Conservation (phyloP, 2,329 filamentous ascomycete species). For the Alternaria arbusti region DNA sequence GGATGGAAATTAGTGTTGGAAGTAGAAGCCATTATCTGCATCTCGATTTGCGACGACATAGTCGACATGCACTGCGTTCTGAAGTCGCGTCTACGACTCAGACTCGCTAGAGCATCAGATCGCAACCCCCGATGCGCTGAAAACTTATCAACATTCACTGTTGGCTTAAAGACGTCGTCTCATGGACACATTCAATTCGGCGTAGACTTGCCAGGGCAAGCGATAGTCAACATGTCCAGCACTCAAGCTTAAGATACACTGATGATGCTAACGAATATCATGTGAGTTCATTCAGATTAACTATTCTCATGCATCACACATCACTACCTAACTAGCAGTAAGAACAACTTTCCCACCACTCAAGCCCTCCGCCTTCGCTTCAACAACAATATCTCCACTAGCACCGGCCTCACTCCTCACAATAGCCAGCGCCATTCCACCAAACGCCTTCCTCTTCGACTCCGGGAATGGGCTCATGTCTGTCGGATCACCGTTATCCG, state of each 20-base stretch:
- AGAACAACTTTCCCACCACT: slow-evolving; percentile 8
- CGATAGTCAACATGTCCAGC: neutral
- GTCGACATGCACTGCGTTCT: neutral
- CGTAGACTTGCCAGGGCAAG: neutral
- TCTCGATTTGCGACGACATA: neutral
- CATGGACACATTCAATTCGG: neutral
- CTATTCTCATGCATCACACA: too few relatives aligned
- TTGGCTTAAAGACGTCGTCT: neutral
- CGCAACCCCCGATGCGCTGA: neutral
- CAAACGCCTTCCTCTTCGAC: slow-evolving; percentile 31
- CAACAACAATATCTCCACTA: slow-evolving; percentile 19
- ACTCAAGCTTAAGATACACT: neutral
- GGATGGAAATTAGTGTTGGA: neutral
- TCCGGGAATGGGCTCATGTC: slow-evolving; percentile 33
- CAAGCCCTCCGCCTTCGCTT: slow-evolving; percentile 12
- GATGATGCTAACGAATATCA: neutral
- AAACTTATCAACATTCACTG: neutral
- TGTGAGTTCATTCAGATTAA: neutral
- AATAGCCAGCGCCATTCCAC: slow-evolving; percentile 33
- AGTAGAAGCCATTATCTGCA: neutral
- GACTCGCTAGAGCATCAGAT: neutral
- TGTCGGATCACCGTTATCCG: slow-evolving; percentile 34
- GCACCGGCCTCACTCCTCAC: slow-evolving; percentile 19
- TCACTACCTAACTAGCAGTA: neutral
- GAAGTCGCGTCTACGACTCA: neutral